These are phyloP conservation scores for Gracilaria caudata DNA, from an alignment of 23 red algal species.

Conservation along the genomic window DNA sequence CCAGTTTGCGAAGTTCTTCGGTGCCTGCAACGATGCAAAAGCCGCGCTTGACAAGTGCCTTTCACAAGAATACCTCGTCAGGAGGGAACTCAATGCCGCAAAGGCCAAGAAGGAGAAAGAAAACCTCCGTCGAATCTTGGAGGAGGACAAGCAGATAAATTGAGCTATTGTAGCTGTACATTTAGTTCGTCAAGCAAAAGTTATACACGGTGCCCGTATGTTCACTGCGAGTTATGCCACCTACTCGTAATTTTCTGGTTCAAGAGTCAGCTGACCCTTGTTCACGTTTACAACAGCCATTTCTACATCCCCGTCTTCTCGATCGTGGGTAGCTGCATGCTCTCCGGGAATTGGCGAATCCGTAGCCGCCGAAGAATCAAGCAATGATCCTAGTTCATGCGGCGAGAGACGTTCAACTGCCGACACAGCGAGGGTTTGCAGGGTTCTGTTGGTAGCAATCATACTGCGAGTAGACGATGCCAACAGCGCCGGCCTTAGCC, in stretches of 20 bases:
- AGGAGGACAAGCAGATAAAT: constrained; percentile 11
- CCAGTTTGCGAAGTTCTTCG: constrained; percentile 67
- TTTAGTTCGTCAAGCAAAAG: constrained; percentile 16
- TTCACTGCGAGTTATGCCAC: neutral
- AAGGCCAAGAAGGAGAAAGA: constrained; percentile 52
- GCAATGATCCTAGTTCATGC: constrained; percentile 68
- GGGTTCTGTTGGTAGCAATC: constrained; percentile 60
- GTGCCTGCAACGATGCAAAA: constrained; percentile 76
- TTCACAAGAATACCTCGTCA: constrained; percentile 72
- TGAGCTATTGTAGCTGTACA: neutral
- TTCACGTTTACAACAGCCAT: constrained; percentile 16
- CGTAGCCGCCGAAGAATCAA: constrained; percentile 60
- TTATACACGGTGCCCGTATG: neutral
- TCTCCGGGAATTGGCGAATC: constrained; percentile 41
- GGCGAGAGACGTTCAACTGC: constrained; percentile 58
- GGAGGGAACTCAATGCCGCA: constrained; percentile 74
- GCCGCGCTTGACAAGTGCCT: constrained; percentile 78
- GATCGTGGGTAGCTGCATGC: neutral
- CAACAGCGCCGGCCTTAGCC: constrained; percentile 67
- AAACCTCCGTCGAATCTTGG: constrained; percentile 29
- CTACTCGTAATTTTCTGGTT: neutral
- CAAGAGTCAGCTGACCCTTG: constrained; percentile 54
- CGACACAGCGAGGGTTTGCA: constrained; percentile 60
- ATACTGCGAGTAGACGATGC: constrained; percentile 60
- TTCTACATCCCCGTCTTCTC: constrained; percentile 14